Conservation (phyloP, 345 rosid species). For the Trapa incisa region DNA sequence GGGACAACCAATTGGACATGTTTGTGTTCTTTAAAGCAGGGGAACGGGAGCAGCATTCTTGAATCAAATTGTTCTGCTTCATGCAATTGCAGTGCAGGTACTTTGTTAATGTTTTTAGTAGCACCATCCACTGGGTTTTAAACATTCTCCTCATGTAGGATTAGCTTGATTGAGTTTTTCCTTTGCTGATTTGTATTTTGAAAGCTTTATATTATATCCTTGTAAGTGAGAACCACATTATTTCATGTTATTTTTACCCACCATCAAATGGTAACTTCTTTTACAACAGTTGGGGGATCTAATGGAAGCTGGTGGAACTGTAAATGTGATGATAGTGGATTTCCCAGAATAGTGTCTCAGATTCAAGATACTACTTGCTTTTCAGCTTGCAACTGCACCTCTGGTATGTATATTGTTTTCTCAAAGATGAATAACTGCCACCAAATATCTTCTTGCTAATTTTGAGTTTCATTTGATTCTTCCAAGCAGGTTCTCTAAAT, state of each 20-base stretch:
- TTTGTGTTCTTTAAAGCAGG: slow-evolving; percentile 34
- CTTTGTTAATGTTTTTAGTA: neutral
- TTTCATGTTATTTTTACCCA: neutral
- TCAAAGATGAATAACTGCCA: neutral
- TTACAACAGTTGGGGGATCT: slow-evolving; percentile 24
- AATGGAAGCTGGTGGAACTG: slow-evolving; percentile 54
- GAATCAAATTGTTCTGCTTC: slow-evolving; percentile 62
- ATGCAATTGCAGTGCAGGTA: slow-evolving; percentile 77
- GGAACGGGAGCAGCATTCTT: slow-evolving; percentile 33
- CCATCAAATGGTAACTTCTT: slow-evolving; percentile 9
- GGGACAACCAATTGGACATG: slow-evolving; percentile 59
- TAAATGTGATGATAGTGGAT: slow-evolving; percentile 53
- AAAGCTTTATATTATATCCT: neutral
- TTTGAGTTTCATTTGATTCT: slow-evolving; percentile 1
- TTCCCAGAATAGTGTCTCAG: slow-evolving; percentile 45
- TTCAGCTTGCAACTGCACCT: slow-evolving; percentile 74
- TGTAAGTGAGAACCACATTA: neutral
- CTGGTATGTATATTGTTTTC: slow-evolving; percentile 33
- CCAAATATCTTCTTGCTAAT: neutral
- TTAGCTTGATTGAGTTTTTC: neutral
- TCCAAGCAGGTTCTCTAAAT: slow-evolving; percentile 35
- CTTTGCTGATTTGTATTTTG: neutral
- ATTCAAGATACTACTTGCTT: slow-evolving; percentile 49
- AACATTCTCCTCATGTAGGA: neutral
- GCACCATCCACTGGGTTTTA: too few relatives aligned